Evolutionary conservation across 2,329 filamentous ascomycete species (phyloP), one percentile per base, ranked within the genome.

Genomic region (Ophiostoma piceae): DNA sequence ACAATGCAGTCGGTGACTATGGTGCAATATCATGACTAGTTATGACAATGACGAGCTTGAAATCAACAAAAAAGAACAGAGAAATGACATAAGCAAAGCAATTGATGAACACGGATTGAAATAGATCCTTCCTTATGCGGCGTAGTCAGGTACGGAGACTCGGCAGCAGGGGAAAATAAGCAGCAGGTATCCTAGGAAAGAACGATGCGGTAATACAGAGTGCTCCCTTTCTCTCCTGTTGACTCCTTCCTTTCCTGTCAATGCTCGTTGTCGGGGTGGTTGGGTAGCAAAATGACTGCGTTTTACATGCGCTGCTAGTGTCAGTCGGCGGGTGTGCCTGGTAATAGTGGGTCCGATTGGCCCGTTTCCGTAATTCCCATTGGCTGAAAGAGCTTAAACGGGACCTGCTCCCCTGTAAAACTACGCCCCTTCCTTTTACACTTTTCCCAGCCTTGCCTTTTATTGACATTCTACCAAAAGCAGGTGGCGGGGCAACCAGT

Each of bases 401-500:
- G 35, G 35, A 39, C 62, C 19, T 22, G 8, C 11, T 47, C 62
- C 51, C 51, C 26, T 51, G 43, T 14, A n/a, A 65, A 65, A 54
- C 32, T 29, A 41, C 29, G n/a, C 70, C 57, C 43, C 26, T 66
- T n/a, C 4, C 66, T 60, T 66, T 65, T 22, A 12, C 22, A 6
- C 14, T 37, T 22, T 66, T 41, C 68, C 73, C 73, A 74, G 71
- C 73, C 73, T 73, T 74, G 73, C 70, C 41, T 69, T 72, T 74
- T 74, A 71, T 74, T 73, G 68, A 73, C 72, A 68, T 72, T 70
- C 29, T n/a, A n/a, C 65, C 43, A 68, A 71, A 72, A 71, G 22
- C 41, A 35, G 72, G 73, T 74, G 73, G 73, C 73, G 69, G 73
- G 73, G 72, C 73, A 74, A 74, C 73, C 66, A 71, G 66, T 32